Evolutionary conservation across 2,329 filamentous ascomycete genomes (phyloP).

Genomic region (Neurospora crassa): DNA sequence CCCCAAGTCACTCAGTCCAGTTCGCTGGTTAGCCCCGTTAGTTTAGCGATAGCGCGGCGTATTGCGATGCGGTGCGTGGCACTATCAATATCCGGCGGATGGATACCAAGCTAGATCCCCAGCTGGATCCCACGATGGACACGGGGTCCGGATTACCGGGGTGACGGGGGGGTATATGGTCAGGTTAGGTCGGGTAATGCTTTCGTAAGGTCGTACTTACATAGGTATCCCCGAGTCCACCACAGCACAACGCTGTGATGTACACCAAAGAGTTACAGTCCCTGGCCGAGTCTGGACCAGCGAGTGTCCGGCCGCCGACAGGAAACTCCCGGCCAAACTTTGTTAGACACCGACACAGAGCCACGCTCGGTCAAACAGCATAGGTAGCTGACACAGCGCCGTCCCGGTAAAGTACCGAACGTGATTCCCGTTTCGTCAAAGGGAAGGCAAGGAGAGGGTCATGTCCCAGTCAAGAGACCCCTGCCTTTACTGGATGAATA

Average conservation of each 20-base stretch:
- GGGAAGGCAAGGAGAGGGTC: no score
- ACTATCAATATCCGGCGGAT: background rate
- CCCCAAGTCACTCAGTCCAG: background rate
- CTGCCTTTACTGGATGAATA: background rate
- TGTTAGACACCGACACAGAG: background rate
- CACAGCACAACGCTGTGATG: background rate
- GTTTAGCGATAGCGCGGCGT: background rate
- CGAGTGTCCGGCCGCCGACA: background rate
- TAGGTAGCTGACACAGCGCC: background rate
- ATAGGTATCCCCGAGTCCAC: background rate
- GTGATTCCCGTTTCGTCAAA: background rate
- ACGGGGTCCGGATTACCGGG: background rate
- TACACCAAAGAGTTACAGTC: background rate
- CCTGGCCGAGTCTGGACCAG: background rate
- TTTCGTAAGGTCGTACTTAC: background rate
- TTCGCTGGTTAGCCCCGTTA: background rate
- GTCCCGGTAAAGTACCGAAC: background rate
- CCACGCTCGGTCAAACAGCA: background rate
- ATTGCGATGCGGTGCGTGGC: background rate
- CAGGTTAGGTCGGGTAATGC: background rate
- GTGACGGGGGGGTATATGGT: background rate
- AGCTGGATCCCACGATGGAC: background rate
- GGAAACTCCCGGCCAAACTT: background rate
- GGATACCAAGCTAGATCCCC: background rate
- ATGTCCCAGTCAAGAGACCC: background rate